Evolutionary conservation across 2,329 filamentous ascomycete genomes (phyloP).

Genomic region (Nemania sp.): DNA sequence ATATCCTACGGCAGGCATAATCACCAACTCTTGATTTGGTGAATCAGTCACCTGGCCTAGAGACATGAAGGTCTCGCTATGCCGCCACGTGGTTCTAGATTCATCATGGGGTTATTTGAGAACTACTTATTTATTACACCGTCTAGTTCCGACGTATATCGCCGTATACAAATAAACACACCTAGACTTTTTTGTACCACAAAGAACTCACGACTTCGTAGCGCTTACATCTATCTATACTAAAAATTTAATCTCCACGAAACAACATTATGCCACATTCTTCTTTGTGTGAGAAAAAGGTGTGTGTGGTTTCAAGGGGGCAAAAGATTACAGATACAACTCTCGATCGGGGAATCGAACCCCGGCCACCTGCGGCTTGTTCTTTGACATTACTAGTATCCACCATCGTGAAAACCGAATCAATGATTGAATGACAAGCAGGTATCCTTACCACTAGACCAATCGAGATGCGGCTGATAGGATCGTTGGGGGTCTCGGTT

Average conservation of each 20-base stretch:
- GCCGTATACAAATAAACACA: too few species aligned
- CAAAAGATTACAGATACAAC: conserved; percentile 17
- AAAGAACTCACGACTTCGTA: background rate
- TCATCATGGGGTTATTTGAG: too few species aligned
- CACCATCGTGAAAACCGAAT: conserved; percentile 18
- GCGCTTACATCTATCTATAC: background rate
- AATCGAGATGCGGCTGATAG: conserved; percentile 31
- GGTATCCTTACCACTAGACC: conserved; percentile 41
- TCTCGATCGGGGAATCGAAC: conserved; percentile 54
- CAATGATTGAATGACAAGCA: conserved; percentile 37
- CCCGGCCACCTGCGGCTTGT: conserved; percentile 48
- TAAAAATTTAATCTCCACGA: background rate
- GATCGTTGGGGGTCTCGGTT: background rate
- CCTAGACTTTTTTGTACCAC: background rate
- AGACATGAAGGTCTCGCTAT: too few species aligned
- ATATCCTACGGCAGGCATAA: too few species aligned
- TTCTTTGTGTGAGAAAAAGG: background rate
- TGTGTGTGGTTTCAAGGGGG: background rate
- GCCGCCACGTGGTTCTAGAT: too few species aligned
- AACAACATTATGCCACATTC: background rate
- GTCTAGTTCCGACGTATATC: too few species aligned
- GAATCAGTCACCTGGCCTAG: too few species aligned
- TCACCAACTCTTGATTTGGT: too few species aligned
- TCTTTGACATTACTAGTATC: background rate
- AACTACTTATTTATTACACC: too few species aligned